These are phyloP conservation scores for Begonia masoniana DNA, from an alignment of 306 rosid species.

Conservation along the genomic window DNA sequence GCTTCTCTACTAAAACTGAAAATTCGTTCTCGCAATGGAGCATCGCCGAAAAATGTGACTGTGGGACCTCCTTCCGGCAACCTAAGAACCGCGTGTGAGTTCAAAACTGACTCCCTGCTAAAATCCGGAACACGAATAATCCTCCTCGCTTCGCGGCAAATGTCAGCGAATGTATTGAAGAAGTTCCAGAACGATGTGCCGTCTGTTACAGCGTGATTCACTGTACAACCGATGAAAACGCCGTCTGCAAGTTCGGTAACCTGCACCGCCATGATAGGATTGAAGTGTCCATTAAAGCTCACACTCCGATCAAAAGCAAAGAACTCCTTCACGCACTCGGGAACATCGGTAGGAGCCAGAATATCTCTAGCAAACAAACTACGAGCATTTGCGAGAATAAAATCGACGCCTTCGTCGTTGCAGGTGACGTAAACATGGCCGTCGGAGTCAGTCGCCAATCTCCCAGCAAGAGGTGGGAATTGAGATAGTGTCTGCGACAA, in stretches of 20 bases:
- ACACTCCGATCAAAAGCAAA: conserved; percentile 30
- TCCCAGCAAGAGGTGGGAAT: no score
- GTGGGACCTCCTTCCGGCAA: conserved; percentile 33
- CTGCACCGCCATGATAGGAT: conserved; percentile 37
- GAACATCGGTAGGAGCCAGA: conserved; percentile 20
- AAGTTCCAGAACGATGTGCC: conserved; percentile 59
- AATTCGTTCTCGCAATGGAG: conserved; percentile 31
- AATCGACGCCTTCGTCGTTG: no score
- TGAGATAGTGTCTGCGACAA: no score
- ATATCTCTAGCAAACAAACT: neutral
- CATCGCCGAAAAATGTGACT: conserved; percentile 30
- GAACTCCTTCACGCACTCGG: conserved; percentile 19
- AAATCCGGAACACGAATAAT: conserved; percentile 22
- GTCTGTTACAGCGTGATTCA: conserved; percentile 37
- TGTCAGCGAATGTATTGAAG: conserved; percentile 42
- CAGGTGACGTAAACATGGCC: no score
- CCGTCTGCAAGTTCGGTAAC: conserved; percentile 49
- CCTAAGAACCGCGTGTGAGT: conserved; percentile 28
- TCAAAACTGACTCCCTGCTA: conserved; percentile 17
- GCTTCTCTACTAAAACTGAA: conserved; percentile 40
- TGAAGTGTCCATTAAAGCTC: conserved; percentile 35
- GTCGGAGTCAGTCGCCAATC: no score
- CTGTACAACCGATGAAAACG: conserved; percentile 37
- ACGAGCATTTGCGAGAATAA: no score
- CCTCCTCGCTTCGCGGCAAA: conserved; percentile 10